Conservation (phyloP, 2,329 filamentous ascomycete species). For the Hypoxylon sp. region DNA sequence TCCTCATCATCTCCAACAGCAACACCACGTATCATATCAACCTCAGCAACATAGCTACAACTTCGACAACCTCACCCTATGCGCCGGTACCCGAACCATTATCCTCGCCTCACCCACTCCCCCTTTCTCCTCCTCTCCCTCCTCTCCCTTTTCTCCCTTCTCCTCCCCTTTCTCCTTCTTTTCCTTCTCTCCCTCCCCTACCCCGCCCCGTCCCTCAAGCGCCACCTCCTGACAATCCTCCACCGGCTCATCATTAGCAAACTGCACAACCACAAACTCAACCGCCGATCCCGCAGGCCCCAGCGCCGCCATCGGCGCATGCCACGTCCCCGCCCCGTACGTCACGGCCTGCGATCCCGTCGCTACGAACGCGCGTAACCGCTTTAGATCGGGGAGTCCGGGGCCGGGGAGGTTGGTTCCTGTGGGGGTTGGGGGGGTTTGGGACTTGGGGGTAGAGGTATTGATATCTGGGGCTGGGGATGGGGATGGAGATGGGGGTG, state of each 20-base stretch:
- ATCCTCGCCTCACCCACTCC: slow-evolving; percentile 41
- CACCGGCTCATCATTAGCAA: slow-evolving; percentile 81
- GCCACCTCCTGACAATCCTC: slow-evolving; percentile 91
- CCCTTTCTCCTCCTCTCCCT: slow-evolving; percentile 41
- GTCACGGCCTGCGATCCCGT: slow-evolving; percentile 86
- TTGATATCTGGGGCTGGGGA: too few relatives aligned
- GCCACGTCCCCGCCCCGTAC: slow-evolving; percentile 92
- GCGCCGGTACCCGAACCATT: slow-evolving; percentile 47
- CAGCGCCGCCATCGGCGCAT: slow-evolving; percentile 94
- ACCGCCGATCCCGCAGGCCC: slow-evolving; percentile 72
- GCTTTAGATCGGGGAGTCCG: slow-evolving; percentile 79
- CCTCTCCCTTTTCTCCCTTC: slow-evolving; percentile 53
- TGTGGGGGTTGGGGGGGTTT: slow-evolving; percentile 59
- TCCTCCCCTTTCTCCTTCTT: slow-evolving; percentile 19
- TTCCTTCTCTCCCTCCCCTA: slow-evolving; percentile 55
- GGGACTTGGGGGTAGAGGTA: slow-evolving; percentile 51
- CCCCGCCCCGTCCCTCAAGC: slow-evolving; percentile 55
- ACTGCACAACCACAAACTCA: slow-evolving; percentile 92
- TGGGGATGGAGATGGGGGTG: too few relatives aligned
- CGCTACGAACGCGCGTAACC: slow-evolving; percentile 83
- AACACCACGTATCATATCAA: background rate
- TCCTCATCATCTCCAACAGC: background rate
- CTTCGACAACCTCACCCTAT: slow-evolving; percentile 23
- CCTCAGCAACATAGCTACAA: slow-evolving; percentile 24
- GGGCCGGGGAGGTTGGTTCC: slow-evolving; percentile 64